Evolutionary conservation across 306 rosid species (phyloP).

Genomic region (Rubus idaeus): DNA sequence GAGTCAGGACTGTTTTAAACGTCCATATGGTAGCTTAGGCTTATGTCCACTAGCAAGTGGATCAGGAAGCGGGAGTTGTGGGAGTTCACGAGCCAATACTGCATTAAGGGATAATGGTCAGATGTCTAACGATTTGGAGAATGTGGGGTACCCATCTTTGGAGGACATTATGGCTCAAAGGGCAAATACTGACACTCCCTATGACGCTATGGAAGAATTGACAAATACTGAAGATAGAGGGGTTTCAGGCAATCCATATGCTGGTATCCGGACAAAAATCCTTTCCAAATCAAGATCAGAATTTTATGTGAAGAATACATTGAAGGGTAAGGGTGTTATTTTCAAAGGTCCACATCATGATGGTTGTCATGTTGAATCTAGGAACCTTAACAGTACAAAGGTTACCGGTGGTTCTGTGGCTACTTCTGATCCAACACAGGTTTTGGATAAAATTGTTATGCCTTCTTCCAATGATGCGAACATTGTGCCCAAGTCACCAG

Average conservation of each 20-base stretch:
- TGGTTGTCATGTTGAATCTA: conserved; percentile 37
- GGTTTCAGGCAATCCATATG: conserved; percentile 37
- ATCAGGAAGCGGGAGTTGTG: conserved; percentile 60
- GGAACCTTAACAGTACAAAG: conserved; percentile 44
- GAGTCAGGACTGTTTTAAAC: conserved; percentile 41
- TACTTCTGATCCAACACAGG: conserved; percentile 37
- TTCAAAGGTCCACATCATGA: conserved; percentile 48
- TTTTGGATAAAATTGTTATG: conserved; percentile 36
- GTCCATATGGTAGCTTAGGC: conserved; percentile 26
- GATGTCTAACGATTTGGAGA: conserved; percentile 48
- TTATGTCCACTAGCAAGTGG: conserved; percentile 59
- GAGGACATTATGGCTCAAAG: conserved; percentile 51
- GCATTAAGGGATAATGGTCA: conserved; percentile 46
- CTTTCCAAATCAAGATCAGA: conserved; percentile 86
- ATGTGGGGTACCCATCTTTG: conserved; percentile 44
- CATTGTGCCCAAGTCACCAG: conserved; percentile 30
- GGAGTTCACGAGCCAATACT: conserved; percentile 42
- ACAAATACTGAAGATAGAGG: conserved; percentile 46
- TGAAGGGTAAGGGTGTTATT: conserved; percentile 80
- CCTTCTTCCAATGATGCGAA: conserved; percentile 32
- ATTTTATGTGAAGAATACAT: conserved; percentile 65
- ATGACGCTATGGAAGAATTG: conserved; percentile 49
- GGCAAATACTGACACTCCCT: conserved; percentile 43
- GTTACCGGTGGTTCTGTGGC: conserved; percentile 29
- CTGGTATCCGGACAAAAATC: conserved; percentile 72